Evolutionary conservation across 305 asterid genomes (phyloP).

Genomic region (Solanum hybrid): DNA sequence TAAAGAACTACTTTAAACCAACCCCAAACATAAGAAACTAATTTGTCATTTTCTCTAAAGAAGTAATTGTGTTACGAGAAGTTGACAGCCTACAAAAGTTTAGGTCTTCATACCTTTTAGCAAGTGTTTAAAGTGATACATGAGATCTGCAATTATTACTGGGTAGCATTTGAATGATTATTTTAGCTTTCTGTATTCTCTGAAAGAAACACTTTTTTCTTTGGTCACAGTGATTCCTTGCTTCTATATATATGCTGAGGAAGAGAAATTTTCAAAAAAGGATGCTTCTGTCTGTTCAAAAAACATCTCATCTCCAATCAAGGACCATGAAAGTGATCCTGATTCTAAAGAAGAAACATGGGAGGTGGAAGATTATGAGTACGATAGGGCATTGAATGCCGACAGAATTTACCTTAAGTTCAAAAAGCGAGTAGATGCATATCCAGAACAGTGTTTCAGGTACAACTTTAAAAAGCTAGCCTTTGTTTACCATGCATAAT

Average conservation of each 20-base stretch:
- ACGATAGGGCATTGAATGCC: slow-evolving; percentile 68
- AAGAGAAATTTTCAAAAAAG: slow-evolving; percentile 35
- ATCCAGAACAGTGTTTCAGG: slow-evolving; percentile 93
- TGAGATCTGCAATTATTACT: not conserved
- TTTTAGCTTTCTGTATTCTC: not conserved
- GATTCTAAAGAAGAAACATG: slow-evolving; percentile 17
- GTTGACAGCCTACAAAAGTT: not conserved
- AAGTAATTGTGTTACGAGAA: not conserved
- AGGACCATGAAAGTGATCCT: not conserved
- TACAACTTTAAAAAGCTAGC: slow-evolving; percentile 9
- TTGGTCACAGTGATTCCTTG: slow-evolving; percentile 66
- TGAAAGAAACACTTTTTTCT: not conserved
- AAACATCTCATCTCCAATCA: slow-evolving; percentile 10
- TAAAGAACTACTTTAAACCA: not conserved
- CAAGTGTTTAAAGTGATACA: not conserved
- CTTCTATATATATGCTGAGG: slow-evolving; percentile 60
- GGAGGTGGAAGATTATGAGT: slow-evolving; percentile 75
- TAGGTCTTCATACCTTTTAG: not conserved
- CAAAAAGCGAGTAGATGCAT: slow-evolving; percentile 64
- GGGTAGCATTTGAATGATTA: not conserved
- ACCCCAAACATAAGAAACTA: not conserved
- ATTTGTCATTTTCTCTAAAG: not conserved
- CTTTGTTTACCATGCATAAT: not conserved
- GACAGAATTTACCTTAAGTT: slow-evolving; percentile 87
- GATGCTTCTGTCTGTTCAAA: slow-evolving; percentile 25